Evolutionary conservation across 2,329 filamentous ascomycete genomes (phyloP).

Genomic region (Myriosclerotinia curreyana): DNA sequence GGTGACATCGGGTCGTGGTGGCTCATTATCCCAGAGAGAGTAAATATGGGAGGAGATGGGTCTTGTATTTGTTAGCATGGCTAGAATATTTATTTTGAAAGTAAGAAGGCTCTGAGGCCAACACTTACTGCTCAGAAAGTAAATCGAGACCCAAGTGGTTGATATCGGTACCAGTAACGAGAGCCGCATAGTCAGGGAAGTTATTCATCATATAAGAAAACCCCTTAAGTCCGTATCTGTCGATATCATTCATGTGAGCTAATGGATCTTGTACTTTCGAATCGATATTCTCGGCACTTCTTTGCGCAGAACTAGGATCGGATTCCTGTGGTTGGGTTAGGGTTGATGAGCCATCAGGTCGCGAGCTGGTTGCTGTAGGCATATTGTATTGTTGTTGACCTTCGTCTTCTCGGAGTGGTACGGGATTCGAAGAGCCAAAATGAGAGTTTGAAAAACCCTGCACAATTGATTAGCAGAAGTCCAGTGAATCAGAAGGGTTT

Average conservation of each 20-base stretch:
- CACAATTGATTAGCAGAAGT: slow-evolving; percentile 3
- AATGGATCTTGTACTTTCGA: slow-evolving; percentile 55
- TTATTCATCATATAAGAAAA: slow-evolving; percentile 58
- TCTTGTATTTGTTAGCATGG: slow-evolving; percentile 24
- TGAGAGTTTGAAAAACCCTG: slow-evolving; percentile 33
- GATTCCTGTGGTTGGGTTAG: slow-evolving; percentile 29
- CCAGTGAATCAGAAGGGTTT: not conserved
- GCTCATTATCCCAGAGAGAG: slow-evolving; percentile 59
- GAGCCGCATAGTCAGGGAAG: slow-evolving; percentile 60
- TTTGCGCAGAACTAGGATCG: slow-evolving; percentile 29
- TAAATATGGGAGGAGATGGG: slow-evolving; percentile 57
- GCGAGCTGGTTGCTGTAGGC: slow-evolving; percentile 24
- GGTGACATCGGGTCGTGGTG: slow-evolving; percentile 55
- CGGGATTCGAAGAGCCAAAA: slow-evolving; percentile 30
- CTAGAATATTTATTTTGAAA: slow-evolving; percentile 16
- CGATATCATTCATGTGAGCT: slow-evolving; percentile 57
- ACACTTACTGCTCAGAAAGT: slow-evolving; percentile 55
- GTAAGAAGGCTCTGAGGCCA: too few species aligned
- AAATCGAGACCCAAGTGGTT: slow-evolving; percentile 56
- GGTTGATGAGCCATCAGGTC: slow-evolving; percentile 27
- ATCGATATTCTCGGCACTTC: slow-evolving; percentile 32
- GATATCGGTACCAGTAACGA: slow-evolving; percentile 59
- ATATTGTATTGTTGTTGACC: slow-evolving; percentile 30
- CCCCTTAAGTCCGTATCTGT: slow-evolving; percentile 65
- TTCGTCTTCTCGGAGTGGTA: slow-evolving; percentile 30